phyloP scores from a whole-genome alignment of 2,329 filamentous ascomycete species.

The Chrysoporthe austroafricana region DNA sequence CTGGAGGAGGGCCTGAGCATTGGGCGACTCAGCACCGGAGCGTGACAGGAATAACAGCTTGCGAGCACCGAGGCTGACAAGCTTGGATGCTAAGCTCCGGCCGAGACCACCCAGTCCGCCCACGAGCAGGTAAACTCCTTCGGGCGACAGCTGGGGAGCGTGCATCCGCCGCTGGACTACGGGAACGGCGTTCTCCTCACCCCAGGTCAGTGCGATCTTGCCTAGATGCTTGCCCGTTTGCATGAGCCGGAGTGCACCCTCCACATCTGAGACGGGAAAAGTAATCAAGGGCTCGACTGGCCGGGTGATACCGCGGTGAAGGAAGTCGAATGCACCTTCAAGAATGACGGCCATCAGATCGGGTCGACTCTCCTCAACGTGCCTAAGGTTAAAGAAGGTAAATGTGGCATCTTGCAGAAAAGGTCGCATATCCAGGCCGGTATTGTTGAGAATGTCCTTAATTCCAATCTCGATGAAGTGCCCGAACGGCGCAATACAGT shows the following conservation, averaged over 20 bases:
- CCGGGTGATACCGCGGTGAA: too few relatives aligned
- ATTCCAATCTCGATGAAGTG: conserved; percentile 35
- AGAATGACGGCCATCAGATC: too few relatives aligned
- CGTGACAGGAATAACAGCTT: conserved; percentile 20
- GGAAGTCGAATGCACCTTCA: too few relatives aligned
- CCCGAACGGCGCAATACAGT: conserved; percentile 8
- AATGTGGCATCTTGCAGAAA: conserved; percentile 27
- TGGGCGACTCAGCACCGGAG: background rate
- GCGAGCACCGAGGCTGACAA: conserved; percentile 13
- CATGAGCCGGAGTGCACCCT: conserved; percentile 45
- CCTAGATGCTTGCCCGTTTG: conserved; percentile 9
- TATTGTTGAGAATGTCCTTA: conserved; percentile 33
- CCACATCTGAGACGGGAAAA: conserved; percentile 33
- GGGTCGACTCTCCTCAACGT: too few relatives aligned
- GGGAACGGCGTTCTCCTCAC: background rate
- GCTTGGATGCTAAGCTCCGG: background rate
- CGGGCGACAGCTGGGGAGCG: background rate
- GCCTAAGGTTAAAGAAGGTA: conserved; percentile 3
- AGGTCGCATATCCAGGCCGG: conserved; percentile 33
- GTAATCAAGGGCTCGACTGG: conserved; percentile 26
- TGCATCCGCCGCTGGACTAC: background rate
- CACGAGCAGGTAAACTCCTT: conserved; percentile 7
- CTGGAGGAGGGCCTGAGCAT: background rate
- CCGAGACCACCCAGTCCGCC: conserved; percentile 20
- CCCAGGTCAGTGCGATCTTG: background rate